Percentiles rank a stretch among this genome's conserved stretches.
These are phyloP conservation scores for Heritiera fomes DNA, from an alignment of 345 rosid genomes.

Conservation along the genomic window DNA sequence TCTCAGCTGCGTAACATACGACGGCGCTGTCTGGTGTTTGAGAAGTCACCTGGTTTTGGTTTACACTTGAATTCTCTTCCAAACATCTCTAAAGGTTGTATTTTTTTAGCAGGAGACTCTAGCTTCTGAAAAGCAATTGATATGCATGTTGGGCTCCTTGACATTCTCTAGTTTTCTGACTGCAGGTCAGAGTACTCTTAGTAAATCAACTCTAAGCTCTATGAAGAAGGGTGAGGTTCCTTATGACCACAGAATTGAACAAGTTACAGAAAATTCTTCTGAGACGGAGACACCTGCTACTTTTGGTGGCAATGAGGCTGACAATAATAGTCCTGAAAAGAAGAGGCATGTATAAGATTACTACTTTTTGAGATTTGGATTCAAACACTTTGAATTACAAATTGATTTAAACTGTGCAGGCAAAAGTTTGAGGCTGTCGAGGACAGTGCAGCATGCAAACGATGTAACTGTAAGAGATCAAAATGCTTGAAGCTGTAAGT, in stretches of 20 bases:
- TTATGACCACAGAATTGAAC: slow-evolving; percentile 25
- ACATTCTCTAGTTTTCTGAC: slow-evolving; percentile 24
- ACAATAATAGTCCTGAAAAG: slow-evolving; percentile 33
- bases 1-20: slow-evolving; percentile 51
- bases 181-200: slow-evolving; percentile 15
- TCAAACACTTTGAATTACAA: background rate
- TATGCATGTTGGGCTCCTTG: slow-evolving; percentile 25
- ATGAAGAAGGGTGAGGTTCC: slow-evolving; percentile 36
- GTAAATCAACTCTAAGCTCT: slow-evolving; percentile 28
- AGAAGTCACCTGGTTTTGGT: slow-evolving; percentile 45
- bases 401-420: slow-evolving; percentile 36
- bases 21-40: slow-evolving; percentile 62
- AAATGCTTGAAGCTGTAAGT: slow-evolving; percentile 98
- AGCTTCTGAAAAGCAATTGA: slow-evolving; percentile 35
- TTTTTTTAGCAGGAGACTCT: slow-evolving; percentile 25
- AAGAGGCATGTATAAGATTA: slow-evolving; percentile 41
- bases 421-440: slow-evolving; percentile 32
- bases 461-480: slow-evolving; percentile 85
- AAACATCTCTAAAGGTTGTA: slow-evolving; percentile 33
- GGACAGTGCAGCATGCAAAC: slow-evolving; percentile 66
- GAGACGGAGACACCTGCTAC: slow-evolving; percentile 31
- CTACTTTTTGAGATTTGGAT: background rate
- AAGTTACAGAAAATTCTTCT: slow-evolving; percentile 32
- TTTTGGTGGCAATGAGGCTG: slow-evolving; percentile 33
- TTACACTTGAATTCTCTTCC: slow-evolving; percentile 62